These are phyloP conservation scores for Murraya koenigii DNA, from an alignment of 345 rosid species.

Conservation along the genomic window DNA sequence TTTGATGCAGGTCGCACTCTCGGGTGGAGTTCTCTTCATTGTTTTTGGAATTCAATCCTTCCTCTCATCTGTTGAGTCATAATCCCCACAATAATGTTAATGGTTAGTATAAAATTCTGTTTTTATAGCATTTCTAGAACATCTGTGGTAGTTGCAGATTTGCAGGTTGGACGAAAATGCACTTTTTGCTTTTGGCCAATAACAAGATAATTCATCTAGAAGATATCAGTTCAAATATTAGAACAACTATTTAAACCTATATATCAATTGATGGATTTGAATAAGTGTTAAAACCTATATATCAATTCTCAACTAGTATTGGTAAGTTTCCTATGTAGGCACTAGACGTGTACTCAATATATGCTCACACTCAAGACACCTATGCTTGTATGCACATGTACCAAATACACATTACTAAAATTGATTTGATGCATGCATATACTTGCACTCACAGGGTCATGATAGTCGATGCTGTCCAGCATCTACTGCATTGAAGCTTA, in stretches of 20 bases:
- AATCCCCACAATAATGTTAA: constrained; percentile 9
- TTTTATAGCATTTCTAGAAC: not conserved
- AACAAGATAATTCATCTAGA: not conserved
- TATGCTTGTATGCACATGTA: not conserved
- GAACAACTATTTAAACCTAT: not conserved
- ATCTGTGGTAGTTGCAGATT: not conserved
- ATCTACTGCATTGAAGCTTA: not conserved
- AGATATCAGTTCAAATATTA: not conserved
- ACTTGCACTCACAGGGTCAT: not conserved
- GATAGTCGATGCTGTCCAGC: not conserved
- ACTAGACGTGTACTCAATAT: too few relatives aligned
- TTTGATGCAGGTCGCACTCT: constrained; percentile 72
- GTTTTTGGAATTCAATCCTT: constrained; percentile 87
- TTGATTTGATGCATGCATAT: not conserved
- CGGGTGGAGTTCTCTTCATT: constrained; percentile 86
- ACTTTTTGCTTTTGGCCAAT: not conserved
- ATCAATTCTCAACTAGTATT: not conserved
- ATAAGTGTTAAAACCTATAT: too few relatives aligned
- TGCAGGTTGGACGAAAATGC: not conserved
- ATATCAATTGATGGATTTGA: too few relatives aligned
- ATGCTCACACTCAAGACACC: too few relatives aligned
- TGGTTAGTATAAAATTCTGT: constrained; percentile 32
- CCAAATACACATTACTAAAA: not conserved
- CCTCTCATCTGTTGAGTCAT: constrained; percentile 55
- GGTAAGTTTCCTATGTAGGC: not conserved